Conservation (phyloP, 306 rosid species). For the Pterocarpus macrocarpus region DNA sequence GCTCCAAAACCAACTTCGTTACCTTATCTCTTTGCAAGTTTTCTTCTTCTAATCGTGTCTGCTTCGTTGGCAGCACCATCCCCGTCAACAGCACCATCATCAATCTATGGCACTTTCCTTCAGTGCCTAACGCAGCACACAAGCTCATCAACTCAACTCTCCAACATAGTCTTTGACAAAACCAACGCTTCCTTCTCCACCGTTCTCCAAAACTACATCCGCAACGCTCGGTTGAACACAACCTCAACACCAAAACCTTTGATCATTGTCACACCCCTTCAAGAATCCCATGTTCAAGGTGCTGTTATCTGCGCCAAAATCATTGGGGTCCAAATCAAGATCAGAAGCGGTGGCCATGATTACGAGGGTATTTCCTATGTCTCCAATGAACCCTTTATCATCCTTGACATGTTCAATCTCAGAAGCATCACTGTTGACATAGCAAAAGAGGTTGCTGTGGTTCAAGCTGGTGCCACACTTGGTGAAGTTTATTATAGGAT, state of each 20-base stretch:
- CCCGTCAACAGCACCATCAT: background rate
- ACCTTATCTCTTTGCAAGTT: background rate
- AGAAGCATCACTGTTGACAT: constrained; percentile 42
- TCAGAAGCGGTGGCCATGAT: constrained; percentile 60
- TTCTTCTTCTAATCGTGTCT: constrained; percentile 1
- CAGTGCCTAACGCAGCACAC: constrained; percentile 42
- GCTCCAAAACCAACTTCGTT: constrained; percentile 8
- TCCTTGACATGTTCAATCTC: constrained; percentile 51
- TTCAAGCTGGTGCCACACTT: constrained; percentile 51
- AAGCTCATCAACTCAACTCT: constrained; percentile 26
- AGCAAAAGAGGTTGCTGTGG: background rate
- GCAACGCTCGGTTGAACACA: constrained; percentile 58
- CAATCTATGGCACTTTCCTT: constrained; percentile 13
- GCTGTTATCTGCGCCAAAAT: constrained; percentile 45
- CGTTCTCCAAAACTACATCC: constrained; percentile 51
- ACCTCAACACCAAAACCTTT: constrained; percentile 44
- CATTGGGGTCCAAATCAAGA: constrained; percentile 28
- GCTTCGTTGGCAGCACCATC: constrained; percentile 3
- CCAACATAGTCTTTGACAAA: background rate
- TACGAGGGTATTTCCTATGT: constrained; percentile 53
- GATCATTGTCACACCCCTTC: constrained; percentile 46
- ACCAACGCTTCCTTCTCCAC: constrained; percentile 47
- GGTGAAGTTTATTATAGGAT: constrained; percentile 56
- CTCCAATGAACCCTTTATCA: constrained; percentile 43
- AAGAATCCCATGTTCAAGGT: constrained; percentile 45